phyloP scores from a whole-genome alignment of 2,329 filamentous ascomycete species.

The Lasiodiplodia gonubiensis region DNA sequence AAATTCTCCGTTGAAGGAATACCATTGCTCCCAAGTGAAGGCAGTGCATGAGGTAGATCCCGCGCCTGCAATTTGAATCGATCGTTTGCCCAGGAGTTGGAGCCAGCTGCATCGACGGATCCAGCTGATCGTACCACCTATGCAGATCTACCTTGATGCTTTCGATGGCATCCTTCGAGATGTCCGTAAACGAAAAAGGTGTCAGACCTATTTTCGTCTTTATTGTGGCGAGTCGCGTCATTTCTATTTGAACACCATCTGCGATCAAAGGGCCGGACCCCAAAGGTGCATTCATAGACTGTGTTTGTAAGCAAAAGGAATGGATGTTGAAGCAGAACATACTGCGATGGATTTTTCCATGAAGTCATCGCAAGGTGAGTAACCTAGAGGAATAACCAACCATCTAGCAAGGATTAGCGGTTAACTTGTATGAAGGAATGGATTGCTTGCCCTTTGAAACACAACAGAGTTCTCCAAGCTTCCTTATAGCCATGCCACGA shows the following conservation, averaged over 20 bases:
- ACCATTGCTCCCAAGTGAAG: constrained; percentile 37
- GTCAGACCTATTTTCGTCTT: constrained; percentile 32
- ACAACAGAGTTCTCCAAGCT: constrained; percentile 33
- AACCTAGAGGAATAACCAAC: constrained; percentile 33
- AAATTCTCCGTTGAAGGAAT: constrained; percentile 32
- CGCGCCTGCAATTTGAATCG: constrained; percentile 21
- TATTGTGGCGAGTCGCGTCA: constrained; percentile 34
- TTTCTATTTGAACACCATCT: constrained; percentile 32
- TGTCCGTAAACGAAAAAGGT: constrained; percentile 17
- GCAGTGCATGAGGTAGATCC: constrained; percentile 34
- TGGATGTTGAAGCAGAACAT: neutral
- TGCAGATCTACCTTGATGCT: constrained; percentile 30
- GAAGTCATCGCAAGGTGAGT: constrained; percentile 20
- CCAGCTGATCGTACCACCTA: constrained; percentile 30
- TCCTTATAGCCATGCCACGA: constrained; percentile 29
- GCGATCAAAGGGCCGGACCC: constrained; percentile 13
- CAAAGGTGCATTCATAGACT: neutral
- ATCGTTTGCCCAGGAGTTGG: constrained; percentile 5
- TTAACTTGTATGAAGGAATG: neutral
- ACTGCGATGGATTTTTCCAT: neutral
- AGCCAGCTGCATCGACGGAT: constrained; percentile 32
- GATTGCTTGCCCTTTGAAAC: constrained; percentile 28
- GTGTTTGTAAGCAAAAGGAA: neutral
- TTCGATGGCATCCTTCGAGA: constrained; percentile 25
- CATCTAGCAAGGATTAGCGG: constrained; percentile 26